Conservation (phyloP, 768 basidiomycete genomes). For the Suillus spraguei region DNA sequence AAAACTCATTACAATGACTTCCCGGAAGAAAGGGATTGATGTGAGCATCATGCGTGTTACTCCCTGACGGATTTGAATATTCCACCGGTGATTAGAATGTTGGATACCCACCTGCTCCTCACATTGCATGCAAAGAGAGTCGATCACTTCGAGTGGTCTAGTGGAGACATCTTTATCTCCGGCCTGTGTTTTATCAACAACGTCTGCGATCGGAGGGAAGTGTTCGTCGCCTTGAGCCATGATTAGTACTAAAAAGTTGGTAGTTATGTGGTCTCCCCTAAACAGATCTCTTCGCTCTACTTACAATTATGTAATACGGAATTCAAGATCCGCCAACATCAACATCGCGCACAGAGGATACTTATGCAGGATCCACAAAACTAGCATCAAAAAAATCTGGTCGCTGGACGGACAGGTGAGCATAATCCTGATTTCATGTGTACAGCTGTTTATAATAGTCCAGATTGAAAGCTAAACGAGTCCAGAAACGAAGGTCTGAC, state of each 20-base stretch:
- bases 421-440: too few species aligned
- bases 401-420: conserved; percentile 77
- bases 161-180: conserved; percentile 36
- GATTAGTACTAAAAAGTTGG: conserved; percentile 3
- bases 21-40: conserved; percentile 91
- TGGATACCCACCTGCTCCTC: conserved; percentile 74
- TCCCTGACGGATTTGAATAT: conserved; percentile 57
- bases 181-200: conserved; percentile 53
- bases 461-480: conserved; percentile 78
- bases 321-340: too few species aligned
- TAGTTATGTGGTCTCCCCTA: background rate
- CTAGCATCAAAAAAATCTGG: conserved; percentile 53
- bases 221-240: conserved; percentile 35
- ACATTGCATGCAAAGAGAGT: conserved; percentile 94
- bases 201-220: conserved; percentile 61
- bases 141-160: conserved; percentile 77
- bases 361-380: conserved; percentile 32
- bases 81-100: conserved; percentile 10
- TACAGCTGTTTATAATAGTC: conserved; percentile 9
- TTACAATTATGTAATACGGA: too few species aligned
- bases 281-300: background rate
- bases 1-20: conserved; percentile 97
- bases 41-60: conserved; percentile 87
- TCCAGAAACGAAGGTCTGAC: conserved; percentile 53
- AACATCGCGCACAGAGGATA: too few species aligned